Evolutionary conservation across 257 asterid genomes (phyloP), one percentile per base, ranked within the genome.

Genomic region (Plantago elongata): DNA sequence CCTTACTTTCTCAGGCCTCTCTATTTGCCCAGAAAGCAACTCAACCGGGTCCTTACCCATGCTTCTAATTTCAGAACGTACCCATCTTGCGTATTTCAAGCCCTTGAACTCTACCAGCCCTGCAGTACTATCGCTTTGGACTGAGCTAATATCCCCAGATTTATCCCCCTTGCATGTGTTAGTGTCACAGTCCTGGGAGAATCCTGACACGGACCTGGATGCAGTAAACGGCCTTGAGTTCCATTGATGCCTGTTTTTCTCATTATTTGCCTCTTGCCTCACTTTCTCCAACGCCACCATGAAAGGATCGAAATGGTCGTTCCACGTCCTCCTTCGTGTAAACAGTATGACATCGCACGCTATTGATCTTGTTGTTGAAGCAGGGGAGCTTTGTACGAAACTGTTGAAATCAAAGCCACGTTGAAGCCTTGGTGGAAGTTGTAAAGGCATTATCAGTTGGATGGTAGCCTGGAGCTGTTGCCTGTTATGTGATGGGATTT

Each of bases 401-500:
- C 72, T 59, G 51, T 46, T 46, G 61, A 9, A 57, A 1, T 70
- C 75, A 9, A 51, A 9, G 37, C 72, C 71, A 15, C 0, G 50
- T 22, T 75, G 88, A 42, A 88, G 83, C 72, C 92, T 62, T 7
- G 95, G 96, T 2, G 95, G 96, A 16, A 75, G 92, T 54, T 83
- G 85, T 38, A 88, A 72, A 9, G 96, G 96, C 84, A 81, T 76
- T 46, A 79, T 85, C 27, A 89, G n/a, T 82, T 80, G 73, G 74
- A 72, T 75, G 69, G 17, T 47, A 71, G 38, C 38, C 5, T 34
- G 93, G 82, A 45, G 87, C 85, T 49, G 80, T 80, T 62, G 54
- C 74, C 45, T 77, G 75, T n/a, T n/a, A n/a, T n/a, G n/a, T n/a
- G n/a, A n/a, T n/a, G n/a, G n/a, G n/a, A 30, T 16, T 13, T 54